These are phyloP conservation scores for Elsinoe perseae DNA, from an alignment of 2,329 filamentous ascomycete species.

Conservation along the genomic window DNA sequence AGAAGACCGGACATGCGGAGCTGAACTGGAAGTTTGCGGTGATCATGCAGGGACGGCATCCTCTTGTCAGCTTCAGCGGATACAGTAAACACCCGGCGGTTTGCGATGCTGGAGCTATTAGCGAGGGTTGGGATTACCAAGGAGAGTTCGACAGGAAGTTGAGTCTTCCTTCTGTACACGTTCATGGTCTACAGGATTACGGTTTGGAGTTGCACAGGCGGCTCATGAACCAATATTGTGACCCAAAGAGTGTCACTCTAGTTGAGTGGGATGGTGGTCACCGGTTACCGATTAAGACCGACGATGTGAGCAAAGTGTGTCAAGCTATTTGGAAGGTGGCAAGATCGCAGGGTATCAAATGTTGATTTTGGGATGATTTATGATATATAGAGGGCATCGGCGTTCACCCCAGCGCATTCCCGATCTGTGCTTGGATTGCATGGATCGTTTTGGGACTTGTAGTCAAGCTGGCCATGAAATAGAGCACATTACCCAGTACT, in stretches of 20 bases:
- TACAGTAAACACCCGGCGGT: slow-evolving; percentile 31
- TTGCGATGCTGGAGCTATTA: slow-evolving; percentile 36
- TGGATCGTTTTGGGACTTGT: slow-evolving; percentile 37
- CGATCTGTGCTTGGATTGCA: slow-evolving; percentile 35
- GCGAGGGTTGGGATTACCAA: slow-evolving; percentile 38
- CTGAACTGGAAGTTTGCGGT: slow-evolving; percentile 53
- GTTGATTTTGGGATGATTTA: slow-evolving; percentile 16
- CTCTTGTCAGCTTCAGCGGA: slow-evolving; percentile 48
- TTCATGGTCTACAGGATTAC: slow-evolving; percentile 56
- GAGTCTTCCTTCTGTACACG: slow-evolving; percentile 56
- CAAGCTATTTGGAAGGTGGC: slow-evolving; percentile 47
- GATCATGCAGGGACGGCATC: slow-evolving; percentile 54
- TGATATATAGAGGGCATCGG: background rate
- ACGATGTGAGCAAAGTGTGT: slow-evolving; percentile 54
- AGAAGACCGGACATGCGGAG: slow-evolving; percentile 31
- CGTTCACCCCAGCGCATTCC: slow-evolving; percentile 26
- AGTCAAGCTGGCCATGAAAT: slow-evolving; percentile 52
- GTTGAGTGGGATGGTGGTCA: slow-evolving; percentile 70
- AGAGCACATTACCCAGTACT: slow-evolving; percentile 54
- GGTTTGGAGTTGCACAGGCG: slow-evolving; percentile 53
- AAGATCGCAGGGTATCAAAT: slow-evolving; percentile 39
- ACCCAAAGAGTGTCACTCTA: slow-evolving; percentile 45
- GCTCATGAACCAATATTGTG: slow-evolving; percentile 53
- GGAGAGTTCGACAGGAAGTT: slow-evolving; percentile 43
- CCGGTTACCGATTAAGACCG: slow-evolving; percentile 59